Base-by-base conservation (phyloP, 106 monocot genomes). In the Apostasia ramifera region DNA sequence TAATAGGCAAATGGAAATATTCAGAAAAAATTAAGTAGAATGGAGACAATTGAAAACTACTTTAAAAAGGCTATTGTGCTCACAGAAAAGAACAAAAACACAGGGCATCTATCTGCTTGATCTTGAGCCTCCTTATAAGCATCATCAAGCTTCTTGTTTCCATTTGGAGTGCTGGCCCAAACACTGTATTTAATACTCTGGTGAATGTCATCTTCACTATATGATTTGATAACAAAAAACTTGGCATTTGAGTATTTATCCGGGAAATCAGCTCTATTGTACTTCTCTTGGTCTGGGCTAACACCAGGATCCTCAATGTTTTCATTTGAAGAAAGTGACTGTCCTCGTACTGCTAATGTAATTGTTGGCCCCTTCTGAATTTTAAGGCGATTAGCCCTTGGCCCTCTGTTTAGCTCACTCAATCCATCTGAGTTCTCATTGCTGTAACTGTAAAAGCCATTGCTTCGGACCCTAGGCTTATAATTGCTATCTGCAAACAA, bases 191-290 rank as follows among this genome's bases (percentile, higher is more conserved):
- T 93, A 3, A 93, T 69, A 68, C 89, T 86, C 66, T 88, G 86
- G 68, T 93, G 93, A 63, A 93, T 55, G 70, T 93, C 89, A 67
- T 93, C 93, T 68, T 93, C 89, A 61, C 93, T 89, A 76, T 89
- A 94, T 14, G 89, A 94, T 66, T 93, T 93, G 47, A 93, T 93
- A 12, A 93, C 72, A 64, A 81, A 93, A 63, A 89, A 93, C 52
- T 86, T 94, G 0, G 93, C 93, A 60, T 89, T 78, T 8, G 80
- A 44, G 13, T 82, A 84, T 2, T 78, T 78, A 12, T 78, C 84
- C 13, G 80, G 70, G 47, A 94, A 89, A 55, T 89, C 89, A n/a
- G 14, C 66, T 47, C 47, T 44, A 56, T 93, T 93, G 73, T 86
- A 93, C 38, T 83, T 81, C 40, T 86, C 84, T 75, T 50, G 80